Conservation (phyloP, 2,329 filamentous ascomycete genomes). For the Pyrenophora graminea region DNA sequence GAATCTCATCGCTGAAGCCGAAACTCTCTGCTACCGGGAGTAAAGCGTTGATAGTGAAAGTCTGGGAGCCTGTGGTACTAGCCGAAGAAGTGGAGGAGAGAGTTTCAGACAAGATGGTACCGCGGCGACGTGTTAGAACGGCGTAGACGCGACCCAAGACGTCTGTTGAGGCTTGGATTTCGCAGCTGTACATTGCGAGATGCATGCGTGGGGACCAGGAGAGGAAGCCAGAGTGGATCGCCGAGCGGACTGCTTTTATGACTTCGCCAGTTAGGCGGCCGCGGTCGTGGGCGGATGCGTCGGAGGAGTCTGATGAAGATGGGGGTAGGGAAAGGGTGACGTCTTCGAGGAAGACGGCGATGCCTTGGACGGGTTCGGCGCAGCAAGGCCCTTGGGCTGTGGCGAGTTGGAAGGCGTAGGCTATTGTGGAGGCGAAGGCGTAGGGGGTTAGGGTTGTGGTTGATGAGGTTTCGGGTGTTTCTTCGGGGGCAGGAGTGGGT, state of each 20-base stretch:
- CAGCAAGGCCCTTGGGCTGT: slow-evolving; percentile 88
- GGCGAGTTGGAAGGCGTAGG: slow-evolving; percentile 91
- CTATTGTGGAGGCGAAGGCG: slow-evolving; percentile 86
- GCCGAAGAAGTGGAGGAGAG: slow-evolving; percentile 96
- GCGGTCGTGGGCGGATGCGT: slow-evolving; percentile 58
- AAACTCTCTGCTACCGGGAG: slow-evolving; percentile 94
- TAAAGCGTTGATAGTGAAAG: slow-evolving; percentile 88
- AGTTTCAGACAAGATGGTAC: slow-evolving; percentile 83
- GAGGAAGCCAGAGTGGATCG: slow-evolving; percentile 83
- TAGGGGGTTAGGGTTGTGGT: slow-evolving; percentile 51
- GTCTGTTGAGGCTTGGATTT: slow-evolving; percentile 95
- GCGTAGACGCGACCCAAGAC: slow-evolving; percentile 94
- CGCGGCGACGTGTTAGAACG: slow-evolving; percentile 92
- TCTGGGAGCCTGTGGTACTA: slow-evolving; percentile 89
- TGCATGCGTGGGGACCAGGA: slow-evolving; percentile 97
- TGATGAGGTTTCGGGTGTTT: slow-evolving; percentile 8
- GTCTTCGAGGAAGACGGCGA: slow-evolving; percentile 88
- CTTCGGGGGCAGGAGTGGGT: slow-evolving; percentile 42
- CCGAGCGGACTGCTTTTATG: slow-evolving; percentile 83
- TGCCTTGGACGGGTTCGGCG: slow-evolving; percentile 88
- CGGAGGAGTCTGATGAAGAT: no score
- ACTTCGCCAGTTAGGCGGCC: slow-evolving; percentile 89
- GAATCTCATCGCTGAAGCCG: slow-evolving; percentile 94
- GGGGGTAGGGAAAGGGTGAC: slow-evolving; percentile 63
- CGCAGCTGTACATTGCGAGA: slow-evolving; percentile 96